A percentile compares a stretch with the other conserved stretches of the same genome.
phyloP scores from a whole-genome alignment of 2,329 filamentous ascomycete genomes.

The Teratosphaeria destructans region DNA sequence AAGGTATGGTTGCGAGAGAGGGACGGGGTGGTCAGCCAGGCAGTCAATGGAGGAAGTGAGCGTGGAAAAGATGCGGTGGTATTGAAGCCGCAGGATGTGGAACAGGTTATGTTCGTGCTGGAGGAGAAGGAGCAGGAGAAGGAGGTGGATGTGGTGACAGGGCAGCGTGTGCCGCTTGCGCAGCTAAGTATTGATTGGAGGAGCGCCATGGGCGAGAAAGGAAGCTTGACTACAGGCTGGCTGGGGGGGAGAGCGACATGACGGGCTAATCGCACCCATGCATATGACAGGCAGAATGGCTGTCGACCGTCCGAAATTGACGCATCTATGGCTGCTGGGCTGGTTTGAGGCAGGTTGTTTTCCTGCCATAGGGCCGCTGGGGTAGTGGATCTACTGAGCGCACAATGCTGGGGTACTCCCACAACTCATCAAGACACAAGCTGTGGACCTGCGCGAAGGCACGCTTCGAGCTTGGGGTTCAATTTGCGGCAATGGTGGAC shows the following conservation, averaged over 20 bases:
- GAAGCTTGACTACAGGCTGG: constrained; percentile 79
- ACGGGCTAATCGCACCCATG: not conserved
- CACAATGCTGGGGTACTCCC: no score
- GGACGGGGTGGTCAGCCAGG: constrained; percentile 17
- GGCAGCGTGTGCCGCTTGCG: constrained; percentile 54
- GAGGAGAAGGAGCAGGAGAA: constrained; percentile 38
- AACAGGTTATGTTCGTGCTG: constrained; percentile 54
- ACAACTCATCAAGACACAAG: no score
- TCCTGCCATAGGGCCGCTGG: no score
- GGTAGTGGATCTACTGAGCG: no score
- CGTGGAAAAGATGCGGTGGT: constrained; percentile 28
- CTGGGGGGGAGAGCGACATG: constrained; percentile 21
- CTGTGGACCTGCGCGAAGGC: no score
- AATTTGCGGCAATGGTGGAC: no score
- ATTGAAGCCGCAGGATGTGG: constrained; percentile 51
- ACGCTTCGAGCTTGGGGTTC: no score
- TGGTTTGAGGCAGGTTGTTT: no score
- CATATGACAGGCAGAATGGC: not conserved
- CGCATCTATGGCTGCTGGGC: not conserved
- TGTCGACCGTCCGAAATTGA: not conserved
- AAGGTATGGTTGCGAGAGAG: constrained; percentile 24
- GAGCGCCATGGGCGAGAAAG: constrained; percentile 78
- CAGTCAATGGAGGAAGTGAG: constrained; percentile 22
- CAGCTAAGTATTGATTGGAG: constrained; percentile 82
- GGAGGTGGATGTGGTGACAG: constrained; percentile 22